Base-by-base conservation (phyloP, 1,284 basidiomycete genomes). In the Cryptococcus maquisensis region DNA sequence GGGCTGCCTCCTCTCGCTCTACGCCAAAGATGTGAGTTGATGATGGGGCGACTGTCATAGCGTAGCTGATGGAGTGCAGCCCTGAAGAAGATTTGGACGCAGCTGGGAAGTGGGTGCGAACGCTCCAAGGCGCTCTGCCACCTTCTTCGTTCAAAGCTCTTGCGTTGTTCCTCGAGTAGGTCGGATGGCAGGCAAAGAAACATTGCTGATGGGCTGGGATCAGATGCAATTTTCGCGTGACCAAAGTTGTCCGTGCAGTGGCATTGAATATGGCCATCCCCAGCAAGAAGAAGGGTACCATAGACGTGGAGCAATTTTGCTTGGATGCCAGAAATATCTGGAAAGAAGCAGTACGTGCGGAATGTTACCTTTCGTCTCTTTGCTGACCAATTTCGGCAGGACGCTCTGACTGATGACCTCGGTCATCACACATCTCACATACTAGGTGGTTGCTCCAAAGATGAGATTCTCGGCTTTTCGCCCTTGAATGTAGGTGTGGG, bases 381-480 rank as follows among this genome's bases (percentile, higher is more conserved):
- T 32, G 28, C 28, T 32, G 28, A 32, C 10, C 28, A 32, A 8
- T 10, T 32, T 2, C 10, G 13, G 47, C 42, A 66, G 55, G 46
- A 51, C 23, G 47, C 42, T 1, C 36, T 65, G 32, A 49, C 59
- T 44, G 45, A 21, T 2, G 56, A 61, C 1, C 21, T 67, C 40
- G 63, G 59, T 38, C 16, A 18, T 4, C 20, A 49, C 8, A 36
- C 37, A 16, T 24, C 47, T 4, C 55, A 60, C 4, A 16, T 61
- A n/a, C 54, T 71, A 3, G 23, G 16, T 3, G 37, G 40, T 0
- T 62, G 58, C 40, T 42, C 49, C 1, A 47, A 61, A 13, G 54
- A 60, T 20, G 57, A 59, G 16, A 15, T 66, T 13, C 24, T 68
- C 1, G 68, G 64, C 0, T 70, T 70, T 41, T 72, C 70, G 4